These are phyloP conservation scores for Fraxinus americana DNA, from an alignment of 257 asterid species.

Conservation along the genomic window DNA sequence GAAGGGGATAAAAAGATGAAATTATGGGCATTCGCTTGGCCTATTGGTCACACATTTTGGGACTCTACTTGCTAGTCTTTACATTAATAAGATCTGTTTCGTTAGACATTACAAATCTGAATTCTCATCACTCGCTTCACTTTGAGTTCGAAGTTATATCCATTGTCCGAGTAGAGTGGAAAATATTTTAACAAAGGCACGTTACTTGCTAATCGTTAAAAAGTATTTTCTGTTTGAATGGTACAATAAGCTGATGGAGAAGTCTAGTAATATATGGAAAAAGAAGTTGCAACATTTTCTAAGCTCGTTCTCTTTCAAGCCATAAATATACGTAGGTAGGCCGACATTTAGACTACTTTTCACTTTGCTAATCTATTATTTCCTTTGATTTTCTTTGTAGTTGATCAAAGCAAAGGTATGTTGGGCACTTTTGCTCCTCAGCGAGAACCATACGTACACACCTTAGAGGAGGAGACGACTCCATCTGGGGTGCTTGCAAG, in stretches of 20 bases:
- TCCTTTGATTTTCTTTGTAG: constrained; percentile 38
- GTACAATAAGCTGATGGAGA: not conserved
- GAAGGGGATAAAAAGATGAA: not conserved
- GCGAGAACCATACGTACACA: constrained; percentile 56
- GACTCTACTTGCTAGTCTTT: constrained; percentile 7
- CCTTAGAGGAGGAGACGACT: constrained; percentile 73
- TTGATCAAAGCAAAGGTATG: constrained; percentile 77
- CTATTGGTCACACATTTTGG: no score
- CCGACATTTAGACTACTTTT: not conserved
- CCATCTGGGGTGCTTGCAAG: constrained; percentile 82
- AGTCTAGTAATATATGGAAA: not conserved
- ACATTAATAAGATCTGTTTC: not conserved
- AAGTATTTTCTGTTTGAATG: not conserved
- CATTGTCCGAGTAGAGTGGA: not conserved
- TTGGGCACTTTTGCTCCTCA: constrained; percentile 83
- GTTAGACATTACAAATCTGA: not conserved
- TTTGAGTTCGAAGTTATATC: not conserved
- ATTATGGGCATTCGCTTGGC: no score
- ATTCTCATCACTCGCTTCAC: not conserved
- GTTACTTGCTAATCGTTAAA: not conserved
- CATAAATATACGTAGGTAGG: not conserved
- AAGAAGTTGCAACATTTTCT: not conserved
- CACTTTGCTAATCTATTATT: not conserved
- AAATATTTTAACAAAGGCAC: not conserved
- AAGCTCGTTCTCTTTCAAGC: not conserved